Percentiles rank a stretch among this genome's conserved stretches.
These are phyloP conservation scores for Lentithecium fluviatile DNA, from an alignment of 495 filamentous ascomycete species.

Conservation along the genomic window DNA sequence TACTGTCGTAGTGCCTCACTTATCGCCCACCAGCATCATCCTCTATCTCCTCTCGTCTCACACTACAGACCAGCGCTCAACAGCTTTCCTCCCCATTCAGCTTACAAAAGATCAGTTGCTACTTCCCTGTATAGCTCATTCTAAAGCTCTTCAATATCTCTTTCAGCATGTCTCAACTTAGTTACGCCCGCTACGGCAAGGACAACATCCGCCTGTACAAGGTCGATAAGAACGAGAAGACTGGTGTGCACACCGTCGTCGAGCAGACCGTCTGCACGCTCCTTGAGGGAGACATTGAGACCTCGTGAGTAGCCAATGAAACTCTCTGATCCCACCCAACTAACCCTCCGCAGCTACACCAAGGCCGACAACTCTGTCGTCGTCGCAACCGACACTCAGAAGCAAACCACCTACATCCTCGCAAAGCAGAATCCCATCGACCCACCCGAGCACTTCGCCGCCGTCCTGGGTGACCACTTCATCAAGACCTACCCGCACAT, in stretches of 20 bases:
- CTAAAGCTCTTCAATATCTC: too few relatives aligned
- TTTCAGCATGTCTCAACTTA: conserved; percentile 43
- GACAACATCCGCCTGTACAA: conserved; percentile 98
- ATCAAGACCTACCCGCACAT: conserved; percentile 85
- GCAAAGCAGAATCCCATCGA: conserved; percentile 92
- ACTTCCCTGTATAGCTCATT: not conserved
- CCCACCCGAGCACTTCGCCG: conserved; percentile 89
- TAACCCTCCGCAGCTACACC: conserved; percentile 65
- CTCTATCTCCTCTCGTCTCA: not conserved
- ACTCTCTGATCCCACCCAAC: not conserved
- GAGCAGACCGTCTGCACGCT: conserved; percentile 94
- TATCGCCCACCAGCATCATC: conserved; percentile 15
- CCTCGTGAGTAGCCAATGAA: conserved; percentile 59
- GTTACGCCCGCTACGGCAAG: conserved; percentile 49
- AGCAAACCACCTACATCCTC: conserved; percentile 93
- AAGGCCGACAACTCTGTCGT: conserved; percentile 91
- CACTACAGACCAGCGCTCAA: not conserved
- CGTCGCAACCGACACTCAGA: conserved; percentile 96
- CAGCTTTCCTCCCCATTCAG: not conserved
- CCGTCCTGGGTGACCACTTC: conserved; percentile 83
- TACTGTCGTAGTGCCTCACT: conserved; percentile 10
- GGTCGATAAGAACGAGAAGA: conserved; percentile 75
- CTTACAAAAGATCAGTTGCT: not conserved
- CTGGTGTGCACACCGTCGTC: conserved; percentile 71
- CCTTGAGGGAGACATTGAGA: conserved; percentile 86